Base-by-base conservation (phyloP, 1,284 basidiomycete genomes). In the Apiotrichum gamsii region DNA sequence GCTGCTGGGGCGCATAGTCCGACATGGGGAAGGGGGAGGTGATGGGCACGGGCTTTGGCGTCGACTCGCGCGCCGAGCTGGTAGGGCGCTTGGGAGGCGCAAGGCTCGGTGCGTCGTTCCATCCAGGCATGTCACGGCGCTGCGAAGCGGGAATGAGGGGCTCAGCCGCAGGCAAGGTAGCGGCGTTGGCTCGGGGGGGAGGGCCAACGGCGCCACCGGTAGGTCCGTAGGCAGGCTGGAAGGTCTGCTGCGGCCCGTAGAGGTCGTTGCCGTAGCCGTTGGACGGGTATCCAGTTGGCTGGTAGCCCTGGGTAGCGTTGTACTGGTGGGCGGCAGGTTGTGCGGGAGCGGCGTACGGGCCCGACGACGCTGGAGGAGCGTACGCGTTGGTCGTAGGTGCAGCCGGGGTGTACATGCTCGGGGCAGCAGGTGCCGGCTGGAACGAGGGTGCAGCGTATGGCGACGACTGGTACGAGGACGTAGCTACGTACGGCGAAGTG, bases 21-120 rank as follows among this genome's bases (percentile, higher is more conserved):
- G 67, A 77, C 58, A 87, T 89, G 8, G 90, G 87, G 82, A 96
- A 95, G 1, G 91, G 91, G 21, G 87, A 81, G 14, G 83, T 84
- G 68, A 96, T 94, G 1, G 87, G 80, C 4, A 76, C 74, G 1
- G 80, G 81, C 60, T 85, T 85, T 9, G 56, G 47, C 1, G 60
- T 61, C 36, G 68, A 71, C 20, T 72, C 57, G 43, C 68, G 75
- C 8, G 77, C 63, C 2, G 79, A 74, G 31, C 76, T 76, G 2
- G 82, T 77, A 2, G 78, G 78, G n/a, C 72, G 62, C 43, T 82
- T 81, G 41, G 77, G 74, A 13, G 74, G 55, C 14, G 78, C 61
- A 8, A 80, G 59, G 14, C 52, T 60, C 1, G 72, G 69, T 4
- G 74, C 71, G 2, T 97, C 93, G 64, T 97, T 97, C 91, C 91